Conservation (phyloP, 768 basidiomycete genomes). For the Lanmaoa pseudosensibilis region DNA sequence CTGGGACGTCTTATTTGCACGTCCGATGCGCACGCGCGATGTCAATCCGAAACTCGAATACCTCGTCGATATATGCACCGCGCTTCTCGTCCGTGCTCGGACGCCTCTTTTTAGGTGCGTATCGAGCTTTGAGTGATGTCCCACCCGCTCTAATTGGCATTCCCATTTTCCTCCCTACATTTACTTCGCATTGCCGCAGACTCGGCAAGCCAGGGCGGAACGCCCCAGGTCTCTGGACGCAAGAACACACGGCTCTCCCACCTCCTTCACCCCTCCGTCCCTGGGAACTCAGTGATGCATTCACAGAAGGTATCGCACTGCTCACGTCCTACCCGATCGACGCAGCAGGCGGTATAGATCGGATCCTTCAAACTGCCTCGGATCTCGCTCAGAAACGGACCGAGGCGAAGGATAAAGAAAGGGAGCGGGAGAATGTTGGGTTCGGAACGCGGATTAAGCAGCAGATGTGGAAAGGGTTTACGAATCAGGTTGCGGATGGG, state of each 20-base stretch:
- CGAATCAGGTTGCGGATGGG: constrained; percentile 46
- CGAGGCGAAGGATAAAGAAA: constrained; percentile 34
- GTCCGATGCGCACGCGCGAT: constrained; percentile 52
- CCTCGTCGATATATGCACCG: constrained; percentile 68
- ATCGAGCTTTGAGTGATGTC: neutral
- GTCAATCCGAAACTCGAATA: constrained; percentile 61
- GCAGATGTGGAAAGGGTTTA: constrained; percentile 69
- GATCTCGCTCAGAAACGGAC: constrained; percentile 58
- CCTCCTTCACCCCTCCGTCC: constrained; percentile 46
- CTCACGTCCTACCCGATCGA: constrained; percentile 66
- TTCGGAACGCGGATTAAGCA: constrained; percentile 58
- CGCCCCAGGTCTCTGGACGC: constrained; percentile 54
- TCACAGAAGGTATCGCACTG: constrained; percentile 62
- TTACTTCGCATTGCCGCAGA: constrained; percentile 34
- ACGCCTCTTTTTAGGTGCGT: constrained; percentile 54
- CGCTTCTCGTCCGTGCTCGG: constrained; percentile 64
- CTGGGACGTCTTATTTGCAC: constrained; percentile 74
- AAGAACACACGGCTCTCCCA: constrained; percentile 38
- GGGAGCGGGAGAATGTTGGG: constrained; percentile 38
- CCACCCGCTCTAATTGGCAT: neutral
- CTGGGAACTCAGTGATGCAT: constrained; percentile 61
- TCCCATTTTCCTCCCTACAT: neutral
- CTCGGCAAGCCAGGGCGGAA: constrained; percentile 49
- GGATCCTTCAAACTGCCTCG: constrained; percentile 63
- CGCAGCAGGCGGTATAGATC: constrained; percentile 67